phyloP scores from a whole-genome alignment of 2,329 filamentous ascomycete species.

The Xylaria arbuscula region DNA sequence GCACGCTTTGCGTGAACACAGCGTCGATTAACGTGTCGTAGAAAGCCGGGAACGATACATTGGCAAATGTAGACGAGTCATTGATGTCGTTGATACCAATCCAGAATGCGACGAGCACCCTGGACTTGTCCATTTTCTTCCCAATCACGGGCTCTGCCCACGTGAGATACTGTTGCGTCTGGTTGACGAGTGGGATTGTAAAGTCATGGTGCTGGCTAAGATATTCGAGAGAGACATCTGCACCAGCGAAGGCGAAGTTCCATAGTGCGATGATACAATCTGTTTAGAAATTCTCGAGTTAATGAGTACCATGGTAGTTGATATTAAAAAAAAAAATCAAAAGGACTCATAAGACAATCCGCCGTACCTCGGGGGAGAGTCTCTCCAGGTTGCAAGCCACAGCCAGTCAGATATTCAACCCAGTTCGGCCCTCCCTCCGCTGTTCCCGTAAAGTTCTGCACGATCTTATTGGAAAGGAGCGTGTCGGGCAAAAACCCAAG shows the following conservation, averaged over 20 bases:
- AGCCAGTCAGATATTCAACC: constrained; percentile 64
- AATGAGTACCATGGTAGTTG: neutral
- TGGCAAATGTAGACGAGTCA: constrained; percentile 58
- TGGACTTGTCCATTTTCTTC: constrained; percentile 48
- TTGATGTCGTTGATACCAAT: constrained; percentile 69
- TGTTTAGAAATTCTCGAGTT: neutral
- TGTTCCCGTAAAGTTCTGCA: constrained; percentile 63
- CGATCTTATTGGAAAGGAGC: constrained; percentile 60
- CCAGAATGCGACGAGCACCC: constrained; percentile 60
- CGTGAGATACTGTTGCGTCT: constrained; percentile 59
- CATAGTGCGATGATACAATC: constrained; percentile 62
- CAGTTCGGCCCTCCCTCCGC: constrained; percentile 66
- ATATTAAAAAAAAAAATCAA: neutral
- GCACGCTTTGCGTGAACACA: constrained; percentile 55
- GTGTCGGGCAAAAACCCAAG: constrained; percentile 57
- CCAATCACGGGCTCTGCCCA: constrained; percentile 58
- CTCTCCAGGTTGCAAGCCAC: constrained; percentile 58
- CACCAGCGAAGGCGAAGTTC: constrained; percentile 67
- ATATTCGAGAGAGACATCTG: constrained; percentile 59
- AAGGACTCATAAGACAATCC: neutral
- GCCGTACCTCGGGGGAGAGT: constrained; percentile 51
- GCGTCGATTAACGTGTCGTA: constrained; percentile 57
- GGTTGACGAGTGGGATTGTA: constrained; percentile 61
- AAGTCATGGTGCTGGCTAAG: constrained; percentile 63
- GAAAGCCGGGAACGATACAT: constrained; percentile 56